Evolutionary conservation across 306 rosid genomes (phyloP).

Genomic region (Medicago arabica): DNA sequence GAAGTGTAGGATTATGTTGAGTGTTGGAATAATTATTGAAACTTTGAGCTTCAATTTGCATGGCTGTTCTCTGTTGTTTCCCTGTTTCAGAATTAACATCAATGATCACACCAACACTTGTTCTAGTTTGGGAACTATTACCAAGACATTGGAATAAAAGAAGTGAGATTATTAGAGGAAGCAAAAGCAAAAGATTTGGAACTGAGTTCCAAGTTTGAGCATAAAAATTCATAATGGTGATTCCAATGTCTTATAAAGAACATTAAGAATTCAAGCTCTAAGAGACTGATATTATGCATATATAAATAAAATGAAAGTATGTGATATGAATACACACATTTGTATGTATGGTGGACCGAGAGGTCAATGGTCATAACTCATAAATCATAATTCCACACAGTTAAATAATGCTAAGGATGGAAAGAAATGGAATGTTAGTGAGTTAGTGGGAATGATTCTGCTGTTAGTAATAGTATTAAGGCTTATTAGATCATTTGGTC

Average conservation of each 20-base stretch:
- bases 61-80: slow-evolving; percentile 44
- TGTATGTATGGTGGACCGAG: neutral
- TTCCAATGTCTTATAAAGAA: too few species aligned
- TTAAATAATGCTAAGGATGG: neutral
- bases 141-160: slow-evolving; percentile 14
- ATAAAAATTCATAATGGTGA: slow-evolving; percentile 9
- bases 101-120: slow-evolving; percentile 47
- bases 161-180: slow-evolving; percentile 18
- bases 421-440: neutral
- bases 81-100: slow-evolving; percentile 46
- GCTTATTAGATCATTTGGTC: too few species aligned
- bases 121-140: slow-evolving; percentile 2
- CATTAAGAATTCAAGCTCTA: too few species aligned
- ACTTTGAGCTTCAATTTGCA: slow-evolving; percentile 51
- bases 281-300: too few species aligned
- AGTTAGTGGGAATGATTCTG: neutral
- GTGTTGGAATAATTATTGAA: slow-evolving; percentile 37
- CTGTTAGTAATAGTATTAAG: neutral
- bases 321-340: neutral
- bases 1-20: slow-evolving; percentile 43
- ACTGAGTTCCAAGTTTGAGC: slow-evolving; percentile 3
- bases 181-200: slow-evolving; percentile 16
- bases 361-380: slow-evolving; percentile 26
- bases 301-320: neutral
- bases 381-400: neutral